Base-by-base conservation (phyloP, 768 basidiomycete species). In the Leccinum subtestaceum region DNA sequence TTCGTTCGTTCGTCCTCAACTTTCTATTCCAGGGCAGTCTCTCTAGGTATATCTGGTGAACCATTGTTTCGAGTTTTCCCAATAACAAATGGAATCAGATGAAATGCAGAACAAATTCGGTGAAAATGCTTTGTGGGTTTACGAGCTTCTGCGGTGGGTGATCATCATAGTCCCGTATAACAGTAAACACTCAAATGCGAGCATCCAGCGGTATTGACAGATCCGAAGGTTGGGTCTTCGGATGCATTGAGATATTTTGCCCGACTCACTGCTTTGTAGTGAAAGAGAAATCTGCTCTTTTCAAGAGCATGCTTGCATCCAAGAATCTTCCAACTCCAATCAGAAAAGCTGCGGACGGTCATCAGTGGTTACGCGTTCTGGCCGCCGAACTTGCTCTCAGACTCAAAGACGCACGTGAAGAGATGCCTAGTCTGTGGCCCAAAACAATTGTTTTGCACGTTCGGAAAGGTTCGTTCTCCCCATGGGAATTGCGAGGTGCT, bases 231-330 rank as follows among this genome's bases (percentile, higher is more conserved):
- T 53, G 36, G 71, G 67, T 56, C 23, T 56, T 56, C 21, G 50
- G 36, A 1, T 3, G 9, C 23, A n/a, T 10, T 6, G 1, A 6
- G 1, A 15, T 23, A 3, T 27, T 21, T 46, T 27, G 4, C 51
- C 8, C 6, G n/a, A 15, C 57, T 63, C n/a, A 56, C 43, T 40
- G 46, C 34, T 45, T 55, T 59, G 9, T 13, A 96, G 95, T 98
- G 36, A 94, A 92, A 67, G 91, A 93, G 68, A 93, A 93, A 72
- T 80, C 87, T 15, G 76, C 80, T 0, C 75, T 89, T 31, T 88
- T 83, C 61, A 98, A 97, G 77, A 93, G 91, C 66, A 98, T 98
- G 96, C 76, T 94, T 55, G 93, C 94, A 0, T 89, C 93, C n/a
- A 99, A 99, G 72, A 98, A 98, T 67, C 81, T 98, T 23, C 85